Evolutionary conservation across 108 stramenopile species (phyloP), one percentile per base, ranked within the genome.

Genomic region (Thalassiosira profunda): DNA sequence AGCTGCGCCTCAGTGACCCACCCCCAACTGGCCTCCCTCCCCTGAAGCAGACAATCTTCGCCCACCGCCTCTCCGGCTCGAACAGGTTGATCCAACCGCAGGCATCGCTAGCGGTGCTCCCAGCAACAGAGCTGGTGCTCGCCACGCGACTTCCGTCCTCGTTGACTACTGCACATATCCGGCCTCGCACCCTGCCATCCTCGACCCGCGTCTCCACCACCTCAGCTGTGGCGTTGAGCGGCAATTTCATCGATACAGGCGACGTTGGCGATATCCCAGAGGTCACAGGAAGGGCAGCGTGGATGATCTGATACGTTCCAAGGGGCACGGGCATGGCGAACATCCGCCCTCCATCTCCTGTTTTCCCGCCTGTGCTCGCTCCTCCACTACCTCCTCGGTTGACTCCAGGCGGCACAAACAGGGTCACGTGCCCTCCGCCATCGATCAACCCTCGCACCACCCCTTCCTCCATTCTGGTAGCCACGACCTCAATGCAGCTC

Each of bases 41-140:
- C 30, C 61, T 67, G 44, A 75, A 75, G 67, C 74, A 60, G 54
- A 75, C 74, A 44, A 75, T 75, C 58, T 75, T 75, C 2, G 74
- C 74, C 74, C 74, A 75, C 45, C 74, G 74, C 29, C 51, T 55
- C 5, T 38, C 54, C 20, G 64, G 64, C 26, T 76, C 75, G 49
- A 76, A 76, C 18, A 76, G 53, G 63, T 68, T 31, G 30, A 76
- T 76, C 67, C 66, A 76, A 3, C 75, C 75, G 29, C 10, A 47
- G 2, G 45, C 67, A 24, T 76, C 66, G 15, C 42, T 54, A 5
- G 53, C 38, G 7, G 45, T 45, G 2, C 59, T 61, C 5, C 60
- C 67, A 57, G 56, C 46, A 8, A 38, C 52, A 6, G 64, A n/a
- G n/a, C n/a, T n/a, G n/a, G n/a, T n/a, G n/a, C n/a, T n/a, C 45